Percentiles rank a stretch among this genome's conserved stretches.
These are phyloP conservation scores for Fallopia convolvulus DNA, from an alignment of 148 eudicot genomes.

Conservation along the genomic window DNA sequence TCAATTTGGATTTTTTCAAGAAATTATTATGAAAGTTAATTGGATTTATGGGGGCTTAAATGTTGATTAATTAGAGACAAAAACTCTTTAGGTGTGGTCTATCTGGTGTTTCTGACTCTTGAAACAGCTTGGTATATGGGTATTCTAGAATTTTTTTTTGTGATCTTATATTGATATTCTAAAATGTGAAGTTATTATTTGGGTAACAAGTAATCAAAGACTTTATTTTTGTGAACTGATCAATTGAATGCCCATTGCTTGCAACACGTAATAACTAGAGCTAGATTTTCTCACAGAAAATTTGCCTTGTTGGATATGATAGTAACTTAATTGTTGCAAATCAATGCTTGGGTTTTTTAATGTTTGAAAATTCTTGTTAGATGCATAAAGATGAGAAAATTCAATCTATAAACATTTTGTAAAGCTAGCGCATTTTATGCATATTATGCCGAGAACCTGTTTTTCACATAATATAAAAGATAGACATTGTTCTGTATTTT, in stretches of 20 bases:
- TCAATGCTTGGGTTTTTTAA: background rate
- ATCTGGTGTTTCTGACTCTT: background rate
- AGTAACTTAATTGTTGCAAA: background rate
- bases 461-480: background rate
- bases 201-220: background rate
- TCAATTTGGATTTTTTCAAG: background rate
- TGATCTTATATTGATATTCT: background rate
- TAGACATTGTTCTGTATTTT: background rate
- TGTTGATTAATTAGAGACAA: background rate
- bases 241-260: constrained; percentile 6
- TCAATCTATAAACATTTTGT: background rate
- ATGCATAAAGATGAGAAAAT: background rate
- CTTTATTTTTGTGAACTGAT: background rate
- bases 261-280: background rate
- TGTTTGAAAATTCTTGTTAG: background rate
- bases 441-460: background rate
- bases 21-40: background rate
- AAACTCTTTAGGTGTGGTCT: background rate
- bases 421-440: background rate
- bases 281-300: background rate
- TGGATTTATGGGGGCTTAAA: background rate
- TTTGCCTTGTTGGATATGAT: background rate
- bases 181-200: background rate
- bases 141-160: background rate
- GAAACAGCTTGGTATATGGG: background rate